Percentiles rank a stretch among this genome's conserved stretches.
Evolutionary conservation across 495 filamentous ascomycete species (phyloP).

Genomic region (Xylaria scruposa): DNA sequence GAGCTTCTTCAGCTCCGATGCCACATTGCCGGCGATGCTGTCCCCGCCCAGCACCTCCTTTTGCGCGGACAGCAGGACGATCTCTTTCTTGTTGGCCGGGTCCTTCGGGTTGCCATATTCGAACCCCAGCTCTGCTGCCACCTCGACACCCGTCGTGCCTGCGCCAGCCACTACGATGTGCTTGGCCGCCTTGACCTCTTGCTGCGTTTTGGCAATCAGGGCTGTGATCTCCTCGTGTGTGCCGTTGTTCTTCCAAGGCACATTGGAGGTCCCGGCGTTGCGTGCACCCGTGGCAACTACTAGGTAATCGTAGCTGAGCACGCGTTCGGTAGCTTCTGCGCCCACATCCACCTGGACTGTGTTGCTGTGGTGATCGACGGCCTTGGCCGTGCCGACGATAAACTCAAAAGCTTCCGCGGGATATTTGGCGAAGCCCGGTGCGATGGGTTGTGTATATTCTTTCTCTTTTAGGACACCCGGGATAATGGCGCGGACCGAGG

Average conservation of each 20-base stretch:
- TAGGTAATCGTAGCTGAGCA: conserved; percentile 44
- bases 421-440: conserved; percentile 48
- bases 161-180: conserved; percentile 55
- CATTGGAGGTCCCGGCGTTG: conserved; percentile 28
- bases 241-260: conserved; percentile 53
- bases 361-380: conserved; percentile 42
- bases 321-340: conserved; percentile 30
- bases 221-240: conserved; percentile 44
- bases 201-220: conserved; percentile 38
- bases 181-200: conserved; percentile 42
- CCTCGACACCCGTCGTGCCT: conserved; percentile 52
- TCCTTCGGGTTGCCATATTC: conserved; percentile 49
- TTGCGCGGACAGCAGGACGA: conserved; percentile 55
- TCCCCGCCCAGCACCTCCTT: conserved; percentile 51
- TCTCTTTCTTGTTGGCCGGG: conserved; percentile 45
- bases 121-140: conserved; percentile 51
- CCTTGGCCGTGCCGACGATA: conserved; percentile 48
- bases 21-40: conserved; percentile 40
- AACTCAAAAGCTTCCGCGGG: conserved; percentile 48
- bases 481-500: conserved; percentile 60
- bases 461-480: conserved; percentile 54
- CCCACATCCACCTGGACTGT: conserved; percentile 33
- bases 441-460: conserved; percentile 55
- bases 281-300: conserved; percentile 42
- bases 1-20: conserved; percentile 55